Base-by-base conservation (phyloP, 768 basidiomycete genomes). In the Panaeolus papilionaceus region DNA sequence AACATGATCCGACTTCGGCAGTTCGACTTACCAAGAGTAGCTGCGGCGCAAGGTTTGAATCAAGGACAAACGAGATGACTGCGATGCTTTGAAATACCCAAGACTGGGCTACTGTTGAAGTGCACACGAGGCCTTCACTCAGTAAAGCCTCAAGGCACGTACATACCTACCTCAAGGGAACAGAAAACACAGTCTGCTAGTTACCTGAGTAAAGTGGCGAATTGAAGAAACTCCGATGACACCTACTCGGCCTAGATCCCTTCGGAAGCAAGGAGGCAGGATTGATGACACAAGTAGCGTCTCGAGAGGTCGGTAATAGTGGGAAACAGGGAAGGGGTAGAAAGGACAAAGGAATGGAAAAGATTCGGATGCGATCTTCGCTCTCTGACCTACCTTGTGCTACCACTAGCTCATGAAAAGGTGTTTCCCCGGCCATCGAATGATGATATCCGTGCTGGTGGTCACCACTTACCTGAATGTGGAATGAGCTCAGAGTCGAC, bases 361-460 rank as follows among this genome's bases (percentile, higher is more conserved):
- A 58, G 54, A 33, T 28, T 58, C 54, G 54, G 54, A 51, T 23
- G 33, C 16, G 54, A 58, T 58, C 54, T 1, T 14, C 54, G 28
- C 16, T 58, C 20, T 12, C 10, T 16, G 14, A 58, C 54, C n/a
- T 20, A 33, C 54, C 54, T 28, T 58, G 26, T 58, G 28, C 26
- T 58, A 16, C 28, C 33, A 12, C 11, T 58, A 33, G n/a, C 42
- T 23, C 14, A 23, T 28, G 10, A 37, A 26, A 58, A 58, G 28
- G 28, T 37, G 3, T 28, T 28, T 7, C 12, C 28, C 54, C 33
- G 33, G 8, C 54, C 54, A 58, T 37, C 54, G 33, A 37, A 37
- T 11, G 7, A 3, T 58, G 26, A 33, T 33, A 16, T 28, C 8
- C 26, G 26, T n/a, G 18, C 39, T 47, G 49, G 3, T 51, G 49